Percentiles rank a stretch among this genome's conserved stretches.
phyloP scores from a whole-genome alignment of 805 yeast genomes.

The Candida pseudofarinosa region DNA sequence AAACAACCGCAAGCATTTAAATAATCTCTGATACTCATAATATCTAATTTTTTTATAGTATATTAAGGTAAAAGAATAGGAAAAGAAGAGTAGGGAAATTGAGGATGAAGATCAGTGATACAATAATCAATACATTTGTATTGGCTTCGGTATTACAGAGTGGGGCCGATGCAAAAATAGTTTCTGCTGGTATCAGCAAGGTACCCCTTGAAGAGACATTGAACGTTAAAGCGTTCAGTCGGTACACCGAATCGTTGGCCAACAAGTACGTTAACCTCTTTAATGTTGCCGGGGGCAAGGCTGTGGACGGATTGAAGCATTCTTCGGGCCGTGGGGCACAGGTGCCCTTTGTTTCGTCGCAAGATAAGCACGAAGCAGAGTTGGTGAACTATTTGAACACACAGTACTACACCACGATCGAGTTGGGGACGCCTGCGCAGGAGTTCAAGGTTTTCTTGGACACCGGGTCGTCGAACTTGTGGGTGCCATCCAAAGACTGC shows the following conservation, averaged over 20 bases:
- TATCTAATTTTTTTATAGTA: too few relatives aligned
- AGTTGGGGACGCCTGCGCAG: conserved; percentile 92
- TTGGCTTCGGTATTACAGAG: conserved; percentile 31
- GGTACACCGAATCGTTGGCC: conserved; percentile 56
- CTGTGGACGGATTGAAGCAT: conserved; percentile 14
- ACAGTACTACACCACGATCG: conserved; percentile 90
- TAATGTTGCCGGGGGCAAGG: conserved; percentile 30
- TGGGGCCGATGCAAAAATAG: conserved; percentile 46
- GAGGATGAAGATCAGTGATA: conserved; percentile 28
- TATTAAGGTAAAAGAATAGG: background rate
- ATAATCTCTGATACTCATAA: too few relatives aligned
- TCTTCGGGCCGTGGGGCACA: conserved; percentile 23
- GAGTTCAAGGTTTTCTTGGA: conserved; percentile 89
- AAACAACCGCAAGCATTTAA: background rate
- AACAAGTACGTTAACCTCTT: conserved; percentile 55
- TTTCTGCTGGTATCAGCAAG: conserved; percentile 56
- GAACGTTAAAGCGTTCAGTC: conserved; percentile 45
- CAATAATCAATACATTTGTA: conserved; percentile 43
- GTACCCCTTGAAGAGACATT: conserved; percentile 54
- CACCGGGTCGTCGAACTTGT: conserved; percentile 94
- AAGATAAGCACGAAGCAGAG: conserved; percentile 65
- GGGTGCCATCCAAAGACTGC: conserved; percentile 93
- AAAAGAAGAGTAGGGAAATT: background rate
- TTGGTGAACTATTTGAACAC: conserved; percentile 92
- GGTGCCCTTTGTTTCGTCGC: conserved; percentile 38